Base-by-base conservation (phyloP, 2,329 filamentous ascomycete species). In the Paraphoma chrysanthemicola region DNA sequence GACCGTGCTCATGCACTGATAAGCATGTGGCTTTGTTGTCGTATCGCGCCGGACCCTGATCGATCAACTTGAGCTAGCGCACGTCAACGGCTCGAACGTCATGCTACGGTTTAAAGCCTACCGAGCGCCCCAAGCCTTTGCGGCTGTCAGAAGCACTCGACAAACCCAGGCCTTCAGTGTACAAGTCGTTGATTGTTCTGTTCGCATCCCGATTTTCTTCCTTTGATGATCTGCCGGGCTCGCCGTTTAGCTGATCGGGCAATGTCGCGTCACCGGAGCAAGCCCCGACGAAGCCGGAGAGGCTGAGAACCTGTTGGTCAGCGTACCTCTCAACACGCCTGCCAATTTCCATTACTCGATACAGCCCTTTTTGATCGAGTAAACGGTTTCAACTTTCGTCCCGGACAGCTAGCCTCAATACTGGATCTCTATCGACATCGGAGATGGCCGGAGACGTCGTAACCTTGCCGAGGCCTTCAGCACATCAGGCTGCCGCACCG, bases 281-380 rank as follows among this genome's bases (percentile, higher is more conserved):
- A 49, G 48, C 54, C 48, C 67, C 66, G 65, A 63, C 49, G 41
- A 42, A 54, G 54, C 62, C 60, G 67, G 56, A 54, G 53, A 63
- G 61, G 63, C 68, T 68, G 69, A 56, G 57, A 57, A 23, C 45
- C 50, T 57, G 65, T 66, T 64, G 71, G 66, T 62, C 58, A 59
- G 62, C 66, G 61, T 66, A 65, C 58, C 31, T 67, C 60, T 64
- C 57, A 66, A 66, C 62, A 63, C 60, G 57, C 52, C 52, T 59
- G 49, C 17, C 33, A 38, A 42, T 16, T 42, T 48, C 29, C 23
- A 69, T 75, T 75, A 75, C 71, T 75, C 72, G 69, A 74, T 72
- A 54, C 48, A 63, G 64, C 61, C 44, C 42, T 28, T 58, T 67
- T 42, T 48, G 45, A 73, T 75, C 70, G 71, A 74, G 70, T 73